Percentiles rank a stretch among this genome's conserved stretches.
Conservation (phyloP, 2,329 filamentous ascomycete species). For the Didymella lethalis region DNA sequence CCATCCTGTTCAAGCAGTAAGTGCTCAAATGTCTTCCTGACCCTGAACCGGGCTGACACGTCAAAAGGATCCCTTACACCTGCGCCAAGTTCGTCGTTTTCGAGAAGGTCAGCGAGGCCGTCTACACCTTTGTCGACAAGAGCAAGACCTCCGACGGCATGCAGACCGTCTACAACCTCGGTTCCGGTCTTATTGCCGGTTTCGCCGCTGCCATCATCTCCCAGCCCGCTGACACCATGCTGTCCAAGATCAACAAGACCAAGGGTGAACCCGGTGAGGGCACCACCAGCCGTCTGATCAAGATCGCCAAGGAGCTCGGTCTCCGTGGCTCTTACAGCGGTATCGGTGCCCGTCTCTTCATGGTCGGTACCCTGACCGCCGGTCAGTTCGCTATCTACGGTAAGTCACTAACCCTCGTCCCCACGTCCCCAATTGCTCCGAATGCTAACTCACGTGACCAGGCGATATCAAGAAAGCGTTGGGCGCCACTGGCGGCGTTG, state of each 20-base stretch:
- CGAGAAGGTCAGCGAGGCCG: conserved; percentile 82
- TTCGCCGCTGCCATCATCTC: conserved; percentile 88
- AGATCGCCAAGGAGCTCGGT: conserved; percentile 88
- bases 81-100: conserved; percentile 95
- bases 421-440: not conserved
- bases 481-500: conserved; percentile 62
- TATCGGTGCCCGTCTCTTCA: conserved; percentile 81
- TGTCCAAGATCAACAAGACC: conserved; percentile 96
- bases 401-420: conserved; percentile 13
- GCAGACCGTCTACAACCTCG: conserved; percentile 84
- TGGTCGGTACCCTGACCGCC: conserved; percentile 67
- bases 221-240: conserved; percentile 92
- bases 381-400: conserved; percentile 89
- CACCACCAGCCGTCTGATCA: conserved; percentile 80
- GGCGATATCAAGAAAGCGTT: conserved; percentile 71
- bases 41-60: conserved; percentile 28
- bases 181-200: conserved; percentile 84
- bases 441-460: not conserved
- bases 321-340: conserved; percentile 78
- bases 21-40: conserved; percentile 12
- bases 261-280: conserved; percentile 86
- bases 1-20: conserved; percentile 56
- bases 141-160: conserved; percentile 69
- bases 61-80: conserved; percentile 80
- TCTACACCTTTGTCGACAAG: conserved; percentile 77